These are phyloP conservation scores for Phytophthora cactorum DNA, from an alignment of 352 stramenopile species.

Conservation along the genomic window DNA sequence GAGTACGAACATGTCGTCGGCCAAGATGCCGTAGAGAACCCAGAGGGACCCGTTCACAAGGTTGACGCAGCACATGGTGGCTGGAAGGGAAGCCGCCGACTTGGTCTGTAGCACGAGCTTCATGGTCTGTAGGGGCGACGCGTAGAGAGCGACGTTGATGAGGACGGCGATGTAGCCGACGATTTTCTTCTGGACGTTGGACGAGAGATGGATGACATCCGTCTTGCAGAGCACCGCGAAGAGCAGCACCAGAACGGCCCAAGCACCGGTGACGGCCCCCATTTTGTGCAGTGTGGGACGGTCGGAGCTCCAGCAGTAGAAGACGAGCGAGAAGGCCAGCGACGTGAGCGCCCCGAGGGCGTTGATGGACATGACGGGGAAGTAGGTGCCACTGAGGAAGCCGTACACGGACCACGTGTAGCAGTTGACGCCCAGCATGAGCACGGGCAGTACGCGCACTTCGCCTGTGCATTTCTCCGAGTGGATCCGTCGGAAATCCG, in stretches of 20 bases:
- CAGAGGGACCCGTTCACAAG: slow-evolving; percentile 37
- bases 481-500: slow-evolving; percentile 42
- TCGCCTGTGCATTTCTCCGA: slow-evolving; percentile 33
- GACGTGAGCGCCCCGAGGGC: slow-evolving; percentile 36
- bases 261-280: slow-evolving; percentile 1
- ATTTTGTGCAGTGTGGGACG: slow-evolving; percentile 26
- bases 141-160: slow-evolving; percentile 38
- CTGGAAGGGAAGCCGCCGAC: slow-evolving; percentile 36
- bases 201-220: slow-evolving; percentile 13
- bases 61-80: slow-evolving; percentile 36
- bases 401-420: slow-evolving; percentile 39
- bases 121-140: slow-evolving; percentile 38
- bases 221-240: slow-evolving; percentile 28
- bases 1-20: slow-evolving; percentile 43
- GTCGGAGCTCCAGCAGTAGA: slow-evolving; percentile 37
- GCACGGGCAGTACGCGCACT: slow-evolving; percentile 35
- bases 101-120: slow-evolving; percentile 38
- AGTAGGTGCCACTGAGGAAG: slow-evolving; percentile 31
- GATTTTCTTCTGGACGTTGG: slow-evolving; percentile 31
- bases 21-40: slow-evolving; percentile 29
- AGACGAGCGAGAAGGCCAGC: slow-evolving; percentile 33
- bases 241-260: slow-evolving; percentile 16
- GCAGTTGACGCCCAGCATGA: slow-evolving; percentile 42
- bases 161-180: slow-evolving; percentile 36
- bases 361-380: slow-evolving; percentile 41